Evolutionary conservation across 108 stramenopile genomes (phyloP).

Genomic region (Stephanodiscus triporus): DNA sequence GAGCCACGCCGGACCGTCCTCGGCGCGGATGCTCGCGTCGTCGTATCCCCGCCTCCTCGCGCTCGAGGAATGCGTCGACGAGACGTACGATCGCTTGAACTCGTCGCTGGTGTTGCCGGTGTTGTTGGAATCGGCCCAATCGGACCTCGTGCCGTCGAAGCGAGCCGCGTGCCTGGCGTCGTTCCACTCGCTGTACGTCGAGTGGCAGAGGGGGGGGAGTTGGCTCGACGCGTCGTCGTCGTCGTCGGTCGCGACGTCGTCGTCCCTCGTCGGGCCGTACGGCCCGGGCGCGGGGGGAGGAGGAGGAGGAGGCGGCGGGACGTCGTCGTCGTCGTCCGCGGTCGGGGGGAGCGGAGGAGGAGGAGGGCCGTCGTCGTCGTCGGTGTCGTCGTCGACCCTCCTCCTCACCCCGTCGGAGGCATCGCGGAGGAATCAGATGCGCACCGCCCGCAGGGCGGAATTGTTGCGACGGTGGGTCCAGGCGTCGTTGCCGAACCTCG

Average conservation of each 20-base stretch:
- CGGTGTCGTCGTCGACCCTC: no score
- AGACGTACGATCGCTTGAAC: conserved; percentile 72
- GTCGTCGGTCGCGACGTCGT: conserved; percentile 8
- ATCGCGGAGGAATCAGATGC: conserved; percentile 50
- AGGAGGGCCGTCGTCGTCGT: no score
- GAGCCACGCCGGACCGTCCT: conserved; percentile 76
- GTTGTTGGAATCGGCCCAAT: conserved; percentile 79
- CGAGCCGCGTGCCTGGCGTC: conserved; percentile 70
- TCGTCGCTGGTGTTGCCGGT: conserved; percentile 78
- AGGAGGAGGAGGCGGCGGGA: conserved; percentile 14
- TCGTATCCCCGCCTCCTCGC: conserved; percentile 55
- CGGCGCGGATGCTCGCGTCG: conserved; percentile 53
- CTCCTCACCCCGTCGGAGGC: no score
- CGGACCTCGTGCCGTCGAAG: conserved; percentile 73
- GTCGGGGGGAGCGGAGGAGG: no score
- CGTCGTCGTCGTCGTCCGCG: no score
- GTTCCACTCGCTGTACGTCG: conserved; percentile 71
- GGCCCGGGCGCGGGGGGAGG: conserved; percentile 38
- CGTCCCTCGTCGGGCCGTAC: conserved; percentile 52
- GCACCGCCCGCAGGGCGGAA: conserved; percentile 68
- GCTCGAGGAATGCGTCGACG: conserved; percentile 71
- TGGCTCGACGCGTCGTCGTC: conserved; percentile 63
- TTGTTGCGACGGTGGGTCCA: conserved; percentile 81
- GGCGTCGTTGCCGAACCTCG: conserved; percentile 65
- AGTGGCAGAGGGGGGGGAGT: conserved; percentile 73